Evolutionary conservation across 495 filamentous ascomycete genomes (phyloP).

Genomic region (Aspergillus baeticus): DNA sequence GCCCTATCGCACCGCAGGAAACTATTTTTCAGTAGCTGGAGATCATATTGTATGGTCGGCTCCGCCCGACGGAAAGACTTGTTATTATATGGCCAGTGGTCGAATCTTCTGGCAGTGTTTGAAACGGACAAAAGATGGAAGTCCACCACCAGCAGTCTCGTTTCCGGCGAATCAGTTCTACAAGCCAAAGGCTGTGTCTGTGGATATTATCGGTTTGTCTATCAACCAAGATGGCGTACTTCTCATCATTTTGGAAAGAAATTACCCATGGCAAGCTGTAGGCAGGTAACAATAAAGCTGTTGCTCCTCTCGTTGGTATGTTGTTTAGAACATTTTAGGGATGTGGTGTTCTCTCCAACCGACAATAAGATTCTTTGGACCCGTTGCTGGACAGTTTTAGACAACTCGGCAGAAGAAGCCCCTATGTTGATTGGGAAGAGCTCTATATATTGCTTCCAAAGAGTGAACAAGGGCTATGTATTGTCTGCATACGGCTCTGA

Average conservation of each 20-base stretch:
- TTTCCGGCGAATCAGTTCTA: background rate
- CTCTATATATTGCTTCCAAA: background rate
- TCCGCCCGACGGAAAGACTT: no score
- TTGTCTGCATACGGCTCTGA: background rate
- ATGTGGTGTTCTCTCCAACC: background rate
- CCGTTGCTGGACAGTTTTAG: no score
- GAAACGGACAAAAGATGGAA: background rate
- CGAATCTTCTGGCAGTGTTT: background rate
- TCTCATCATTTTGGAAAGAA: background rate
- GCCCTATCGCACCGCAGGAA: no score
- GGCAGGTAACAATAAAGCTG: background rate
- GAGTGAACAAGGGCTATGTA: background rate
- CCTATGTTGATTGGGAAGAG: background rate
- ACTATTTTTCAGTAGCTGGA: background rate
- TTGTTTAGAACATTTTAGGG: background rate
- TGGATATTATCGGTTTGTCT: background rate
- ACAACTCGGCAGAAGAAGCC: background rate
- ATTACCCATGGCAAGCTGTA: no score
- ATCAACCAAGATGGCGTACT: background rate
- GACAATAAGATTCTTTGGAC: background rate
- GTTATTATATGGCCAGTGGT: no score
- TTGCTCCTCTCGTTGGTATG: background rate
- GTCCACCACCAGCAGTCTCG: no score
- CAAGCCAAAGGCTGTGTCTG: background rate
- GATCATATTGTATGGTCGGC: background rate